Evolutionary conservation across 495 filamentous ascomycete genomes (phyloP), one percentile per base, ranked within the genome.

Genomic region (Paragyromitra xinjiangensis): DNA sequence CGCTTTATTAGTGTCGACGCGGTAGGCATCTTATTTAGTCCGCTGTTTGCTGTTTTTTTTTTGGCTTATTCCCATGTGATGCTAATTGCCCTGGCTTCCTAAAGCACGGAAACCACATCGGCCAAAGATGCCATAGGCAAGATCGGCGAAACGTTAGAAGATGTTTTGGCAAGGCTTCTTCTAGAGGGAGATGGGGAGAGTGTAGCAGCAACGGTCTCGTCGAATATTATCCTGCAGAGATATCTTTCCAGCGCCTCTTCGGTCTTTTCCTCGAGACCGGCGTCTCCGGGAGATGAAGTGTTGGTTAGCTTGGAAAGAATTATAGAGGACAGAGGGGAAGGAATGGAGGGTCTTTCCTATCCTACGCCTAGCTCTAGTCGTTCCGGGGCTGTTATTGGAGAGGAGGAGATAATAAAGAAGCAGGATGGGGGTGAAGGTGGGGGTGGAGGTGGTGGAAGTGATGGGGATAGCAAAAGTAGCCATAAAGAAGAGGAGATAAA

Each of bases 241-340:
- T 66, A 66, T 24, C 45, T 66, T 34, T 50, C 42, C 26, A 66
- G 64, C 22, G 64, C 44, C 4, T 26, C 64, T 5, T 53, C 64
- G 1, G 64, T 66, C 14, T 66, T 66, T 50, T 51, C 64, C 9
- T 66, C 64, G 3, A 26, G 42, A 12, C 44, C 64, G 8, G 16
- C 11, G 3, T 50, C 64, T 50, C 64, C 44, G 1, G 42, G 37
- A 1, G 16, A 63, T 19, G 29, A 34, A 7, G 26, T 11, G 4
- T 12, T 22, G 22, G 12, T 16, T 2, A 3, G 29, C 19, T 37
- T 59, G 5, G 56, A n/a, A 16, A 6, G 1, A 34, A 39, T 59
- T 37, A 14, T 16, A 6, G 56, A 61, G n/a, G 56, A 39, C 6
- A 61, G 1, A 0, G 26, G 3, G 14, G 6, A 56, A 9, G 11